A percentile compares a stretch with the other conserved stretches of the same genome.
Conservation (phyloP, 75 land plant genomes). For the Picea sitchensis region DNA sequence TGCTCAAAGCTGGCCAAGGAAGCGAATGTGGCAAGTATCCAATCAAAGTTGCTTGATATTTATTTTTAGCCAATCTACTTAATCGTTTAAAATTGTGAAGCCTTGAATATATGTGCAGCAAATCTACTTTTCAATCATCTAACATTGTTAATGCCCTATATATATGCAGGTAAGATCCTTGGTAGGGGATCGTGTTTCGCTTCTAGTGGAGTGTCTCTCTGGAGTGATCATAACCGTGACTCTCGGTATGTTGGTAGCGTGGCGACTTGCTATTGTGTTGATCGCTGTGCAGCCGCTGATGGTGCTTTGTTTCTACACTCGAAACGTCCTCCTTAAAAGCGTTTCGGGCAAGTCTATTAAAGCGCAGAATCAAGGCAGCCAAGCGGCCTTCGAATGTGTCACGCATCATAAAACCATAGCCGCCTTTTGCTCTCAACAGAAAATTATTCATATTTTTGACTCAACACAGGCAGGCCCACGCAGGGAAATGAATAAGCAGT, state of each 20-base stretch:
- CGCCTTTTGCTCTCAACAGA: too few relatives aligned
- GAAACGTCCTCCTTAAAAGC: conserved; percentile 46
- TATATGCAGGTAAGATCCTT: conserved; percentile 58
- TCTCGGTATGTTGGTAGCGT: conserved; percentile 61
- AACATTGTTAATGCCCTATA: neutral
- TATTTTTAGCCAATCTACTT: neutral
- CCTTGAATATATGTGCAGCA: too few relatives aligned
- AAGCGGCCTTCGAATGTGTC: too few relatives aligned
- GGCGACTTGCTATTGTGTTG: conserved; percentile 79
- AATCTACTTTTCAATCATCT: too few relatives aligned
- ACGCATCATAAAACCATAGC: too few relatives aligned
- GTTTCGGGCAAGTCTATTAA: conserved; percentile 50
- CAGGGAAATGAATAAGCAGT: conserved; percentile 17
- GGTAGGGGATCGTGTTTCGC: conserved; percentile 55
- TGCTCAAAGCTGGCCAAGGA: conserved; percentile 60
- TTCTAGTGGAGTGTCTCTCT: conserved; percentile 20
- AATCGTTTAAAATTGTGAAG: too few relatives aligned
- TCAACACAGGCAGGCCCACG: conserved; percentile 33
- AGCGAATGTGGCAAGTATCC: conserved; percentile 54
- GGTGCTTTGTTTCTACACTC: conserved; percentile 54
- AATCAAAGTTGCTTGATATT: neutral
- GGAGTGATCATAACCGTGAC: conserved; percentile 50
- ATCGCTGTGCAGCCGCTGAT: conserved; percentile 76
- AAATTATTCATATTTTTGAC: conserved; percentile 13
- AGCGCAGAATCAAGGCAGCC: too few relatives aligned